These are phyloP conservation scores for Pythium sukuiense DNA, from an alignment of 352 stramenopile genomes.

Conservation along the genomic window DNA sequence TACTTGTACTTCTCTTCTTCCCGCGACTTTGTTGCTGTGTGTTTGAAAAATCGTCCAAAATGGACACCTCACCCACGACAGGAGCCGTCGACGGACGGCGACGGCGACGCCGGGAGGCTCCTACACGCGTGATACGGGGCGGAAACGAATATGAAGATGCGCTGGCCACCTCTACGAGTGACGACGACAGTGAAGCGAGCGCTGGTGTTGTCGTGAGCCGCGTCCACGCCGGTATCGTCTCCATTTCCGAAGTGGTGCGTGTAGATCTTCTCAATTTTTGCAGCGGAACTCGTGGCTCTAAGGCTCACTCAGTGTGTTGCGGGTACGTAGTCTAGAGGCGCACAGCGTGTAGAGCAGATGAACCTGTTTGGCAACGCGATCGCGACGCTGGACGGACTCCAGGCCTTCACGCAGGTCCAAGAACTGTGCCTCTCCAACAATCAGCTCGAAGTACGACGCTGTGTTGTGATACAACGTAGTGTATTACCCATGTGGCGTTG, in stretches of 20 bases:
- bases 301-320: neutral
- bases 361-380: slow-evolving; percentile 80
- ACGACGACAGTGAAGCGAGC: neutral
- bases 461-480: too few species aligned
- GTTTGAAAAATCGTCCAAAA: neutral
- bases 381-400: slow-evolving; percentile 62
- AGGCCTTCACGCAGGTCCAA: slow-evolving; percentile 55
- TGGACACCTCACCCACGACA: too few species aligned
- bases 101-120: neutral
- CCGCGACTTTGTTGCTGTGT: neutral
- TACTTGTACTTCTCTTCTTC: neutral
- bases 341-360: slow-evolving; percentile 59
- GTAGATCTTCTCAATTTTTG: neutral
- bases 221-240: slow-evolving; percentile 21
- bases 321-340: neutral
- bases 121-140: neutral
- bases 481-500: too few species aligned
- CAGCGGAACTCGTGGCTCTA: neutral
- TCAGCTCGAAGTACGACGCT: slow-evolving; percentile 48
- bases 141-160: neutral
- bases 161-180: neutral
- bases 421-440: slow-evolving; percentile 86
- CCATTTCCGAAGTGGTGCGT: slow-evolving; percentile 15
- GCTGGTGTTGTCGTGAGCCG: slow-evolving; percentile 16
- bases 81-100: neutral